Evolutionary conservation across 1,139 yeast species (phyloP), one percentile per base, ranked within the genome.

Genomic region (Yamadazyma kanchanaburiensis): DNA sequence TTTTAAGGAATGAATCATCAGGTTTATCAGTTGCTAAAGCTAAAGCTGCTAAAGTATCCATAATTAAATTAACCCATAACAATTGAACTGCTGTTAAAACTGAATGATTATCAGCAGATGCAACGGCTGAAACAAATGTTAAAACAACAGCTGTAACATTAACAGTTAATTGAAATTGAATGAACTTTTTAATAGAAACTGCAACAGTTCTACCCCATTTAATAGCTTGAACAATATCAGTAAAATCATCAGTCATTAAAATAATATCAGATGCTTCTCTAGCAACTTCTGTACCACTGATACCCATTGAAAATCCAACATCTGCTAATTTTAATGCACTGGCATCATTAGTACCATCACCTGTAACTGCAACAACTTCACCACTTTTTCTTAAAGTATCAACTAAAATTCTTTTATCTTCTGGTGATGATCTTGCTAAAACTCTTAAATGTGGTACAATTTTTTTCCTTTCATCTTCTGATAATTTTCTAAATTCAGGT

Each of bases 131-230:
- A 17, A 91, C 86, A 65, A 94, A 91, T 0, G 98, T 89, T 42
- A 91, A 71, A 4, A 85, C 69, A 44, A 94, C 96, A 12, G 99
- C 99, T 23, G 98, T 91, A 32, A 91, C 76, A 51, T 91, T 94
- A 34, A 91, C 99, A 3, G 98, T 91, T 46, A 91, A 70, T 60
- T 91, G 98, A 58, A 91, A 91, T 60, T 89, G 98, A 53, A 91
- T 80, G 52, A 91, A 91, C 58, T 91, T 91, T 58, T 88, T 87
- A 51, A 91, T 94, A 2, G 97, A 88, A 21, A 83, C 81, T 12
- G 95, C 84, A 39, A 94, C 98, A 32, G 97, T 89, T 58, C 99
- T 77, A 35, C 99, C 99, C 98, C 98, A 94, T 60, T 87, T 86
- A 51, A 91, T 86, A n/a, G 98, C 99, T 57, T 87, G 87, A 30